A percentile compares a stretch with the other conserved stretches of the same genome.
phyloP scores from a whole-genome alignment of 192 early-diverging fungal genomes.

The Coemansia sp. region DNA sequence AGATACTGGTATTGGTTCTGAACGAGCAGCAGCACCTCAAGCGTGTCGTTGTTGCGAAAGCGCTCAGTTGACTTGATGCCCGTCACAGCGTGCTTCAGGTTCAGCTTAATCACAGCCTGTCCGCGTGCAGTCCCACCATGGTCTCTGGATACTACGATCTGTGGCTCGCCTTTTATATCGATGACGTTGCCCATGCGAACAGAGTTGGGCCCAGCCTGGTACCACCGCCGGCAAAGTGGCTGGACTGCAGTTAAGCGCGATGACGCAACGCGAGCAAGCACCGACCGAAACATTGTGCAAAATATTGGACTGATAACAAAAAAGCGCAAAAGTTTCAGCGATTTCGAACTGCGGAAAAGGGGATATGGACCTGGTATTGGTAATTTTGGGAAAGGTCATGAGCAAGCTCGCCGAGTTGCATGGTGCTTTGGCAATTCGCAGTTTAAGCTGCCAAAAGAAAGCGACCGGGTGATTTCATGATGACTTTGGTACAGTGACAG shows the following conservation, averaged over 20 bases:
- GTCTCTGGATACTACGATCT: conserved; percentile 64
- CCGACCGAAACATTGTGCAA: background rate
- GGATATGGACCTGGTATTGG: background rate
- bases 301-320: background rate
- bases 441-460: too few relatives aligned
- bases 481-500: background rate
- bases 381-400: background rate
- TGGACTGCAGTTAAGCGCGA: background rate
- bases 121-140: conserved; percentile 71
- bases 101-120: conserved; percentile 66
- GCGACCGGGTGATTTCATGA: background rate
- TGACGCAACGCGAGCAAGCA: background rate
- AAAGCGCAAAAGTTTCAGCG: background rate
- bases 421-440: too few relatives aligned
- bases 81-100: conserved; percentile 67
- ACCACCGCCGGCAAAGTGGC: conserved; percentile 22
- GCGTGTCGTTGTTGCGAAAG: conserved; percentile 65
- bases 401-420: background rate
- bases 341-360: background rate
- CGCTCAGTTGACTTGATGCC: conserved; percentile 63
- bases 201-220: conserved; percentile 39
- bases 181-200: conserved; percentile 69
- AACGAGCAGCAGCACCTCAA: conserved; percentile 71
- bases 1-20: conserved; percentile 71
- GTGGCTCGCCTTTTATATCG: conserved; percentile 64